Conservation (phyloP, 1,139 yeast species). For the Tardiomyces digboiensis region DNA sequence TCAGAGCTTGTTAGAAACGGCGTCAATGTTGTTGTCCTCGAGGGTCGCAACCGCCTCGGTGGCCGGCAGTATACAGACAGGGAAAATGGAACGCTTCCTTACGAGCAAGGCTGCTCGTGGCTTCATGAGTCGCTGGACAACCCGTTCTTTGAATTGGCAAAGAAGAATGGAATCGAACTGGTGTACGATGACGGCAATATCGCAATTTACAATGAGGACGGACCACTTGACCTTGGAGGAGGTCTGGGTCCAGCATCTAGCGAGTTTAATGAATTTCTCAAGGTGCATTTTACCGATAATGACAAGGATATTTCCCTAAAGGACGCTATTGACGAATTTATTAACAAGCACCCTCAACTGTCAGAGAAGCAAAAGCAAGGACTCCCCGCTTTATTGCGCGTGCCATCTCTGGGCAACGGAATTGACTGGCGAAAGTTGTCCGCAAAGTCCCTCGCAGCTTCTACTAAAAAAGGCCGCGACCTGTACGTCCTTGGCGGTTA, state of each 20-base stretch:
- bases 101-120: slow-evolving; percentile 71
- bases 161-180: slow-evolving; percentile 24
- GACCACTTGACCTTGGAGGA: slow-evolving; percentile 12
- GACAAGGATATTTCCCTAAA: not conserved
- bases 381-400: not conserved
- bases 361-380: not conserved
- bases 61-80: slow-evolving; percentile 32
- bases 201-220: slow-evolving; percentile 22
- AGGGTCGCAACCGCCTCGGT: slow-evolving; percentile 52
- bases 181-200: slow-evolving; percentile 41
- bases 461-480: not conserved
- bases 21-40: slow-evolving; percentile 29
- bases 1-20: slow-evolving; percentile 33
- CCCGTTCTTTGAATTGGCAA: slow-evolving; percentile 49
- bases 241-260: not conserved
- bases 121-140: slow-evolving; percentile 73
- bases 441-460: not conserved
- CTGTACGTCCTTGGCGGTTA: not conserved
- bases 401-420: not conserved
- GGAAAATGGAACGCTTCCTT: slow-evolving; percentile 10
- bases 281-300: not conserved
- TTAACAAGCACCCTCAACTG: not conserved
- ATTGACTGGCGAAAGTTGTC: not conserved
- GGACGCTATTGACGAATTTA: not conserved
- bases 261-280: not conserved